Percentiles rank a stretch among this genome's conserved stretches.
Evolutionary conservation across 192 early-diverging fungal genomes (phyloP).

Genomic region (Gamsiella multidivaricata): DNA sequence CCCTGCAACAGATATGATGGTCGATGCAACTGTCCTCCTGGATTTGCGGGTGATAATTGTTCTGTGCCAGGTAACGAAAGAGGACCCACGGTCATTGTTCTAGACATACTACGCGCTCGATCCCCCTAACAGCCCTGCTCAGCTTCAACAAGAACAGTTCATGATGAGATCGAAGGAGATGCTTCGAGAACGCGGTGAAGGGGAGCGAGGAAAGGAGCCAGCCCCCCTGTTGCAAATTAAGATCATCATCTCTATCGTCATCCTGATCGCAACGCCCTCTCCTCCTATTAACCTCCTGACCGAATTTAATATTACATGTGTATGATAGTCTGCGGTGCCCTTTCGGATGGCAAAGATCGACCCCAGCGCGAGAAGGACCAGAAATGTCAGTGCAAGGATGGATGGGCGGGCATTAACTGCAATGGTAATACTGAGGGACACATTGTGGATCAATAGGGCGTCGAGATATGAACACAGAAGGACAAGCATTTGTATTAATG

Average conservation of each 20-base stretch:
- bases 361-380: conserved; percentile 60
- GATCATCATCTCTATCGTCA: not conserved
- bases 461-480: not conserved
- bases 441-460: not conserved
- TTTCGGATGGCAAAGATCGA: conserved; percentile 71
- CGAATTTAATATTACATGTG: too few relatives aligned
- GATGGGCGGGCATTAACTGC: conserved; percentile 95
- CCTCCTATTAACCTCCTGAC: not conserved
- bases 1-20: conserved; percentile 80
- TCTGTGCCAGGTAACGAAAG: conserved; percentile 66
- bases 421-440: too few relatives aligned
- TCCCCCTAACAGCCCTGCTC: not conserved
- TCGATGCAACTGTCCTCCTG: conserved; percentile 78
- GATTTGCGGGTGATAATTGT: conserved; percentile 87
- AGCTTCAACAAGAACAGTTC: too few relatives aligned
- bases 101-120: not conserved
- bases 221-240: too few relatives aligned
- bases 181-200: too few relatives aligned
- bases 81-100: too few relatives aligned
- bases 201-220: too few relatives aligned
- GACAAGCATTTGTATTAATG: not conserved
- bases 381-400: conserved; percentile 81
- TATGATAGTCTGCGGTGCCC: conserved; percentile 74
- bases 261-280: not conserved
- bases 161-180: too few relatives aligned